A percentile compares a stretch with the other conserved stretches of the same genome.
Conservation (phyloP, 768 basidiomycete genomes). For the Coprinopsis sp. region DNA sequence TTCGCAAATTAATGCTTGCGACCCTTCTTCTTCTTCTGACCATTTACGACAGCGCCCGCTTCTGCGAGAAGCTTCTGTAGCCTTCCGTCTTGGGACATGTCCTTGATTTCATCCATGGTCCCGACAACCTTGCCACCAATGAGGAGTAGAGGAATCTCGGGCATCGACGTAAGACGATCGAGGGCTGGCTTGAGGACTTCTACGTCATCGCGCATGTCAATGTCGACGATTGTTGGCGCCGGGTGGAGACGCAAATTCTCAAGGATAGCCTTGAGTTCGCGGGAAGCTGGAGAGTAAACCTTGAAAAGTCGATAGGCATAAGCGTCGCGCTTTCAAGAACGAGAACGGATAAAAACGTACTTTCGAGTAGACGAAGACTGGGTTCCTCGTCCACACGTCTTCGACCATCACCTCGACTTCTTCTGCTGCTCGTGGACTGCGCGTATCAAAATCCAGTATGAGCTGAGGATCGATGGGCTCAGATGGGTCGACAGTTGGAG, state of each 20-base stretch:
- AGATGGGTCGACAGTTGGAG: conserved; percentile 56
- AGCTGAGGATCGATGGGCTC: conserved; percentile 73
- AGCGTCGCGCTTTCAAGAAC: neutral
- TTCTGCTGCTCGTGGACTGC: conserved; percentile 51
- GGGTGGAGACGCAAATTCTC: conserved; percentile 54
- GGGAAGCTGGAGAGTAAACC: conserved; percentile 60
- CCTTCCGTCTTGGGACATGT: conserved; percentile 44
- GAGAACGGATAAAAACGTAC: conserved; percentile 28
- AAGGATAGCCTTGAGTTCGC: conserved; percentile 63
- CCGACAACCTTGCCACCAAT: conserved; percentile 61
- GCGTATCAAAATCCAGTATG: conserved; percentile 78
- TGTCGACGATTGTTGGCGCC: conserved; percentile 61
- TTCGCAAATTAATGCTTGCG: conserved; percentile 25
- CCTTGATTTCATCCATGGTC: conserved; percentile 46
- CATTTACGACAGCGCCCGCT: conserved; percentile 57
- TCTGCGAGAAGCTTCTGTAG: conserved; percentile 43
- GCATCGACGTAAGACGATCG: conserved; percentile 48
- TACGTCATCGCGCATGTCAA: conserved; percentile 70
- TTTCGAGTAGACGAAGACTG: conserved; percentile 73
- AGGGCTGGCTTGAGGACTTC: conserved; percentile 60
- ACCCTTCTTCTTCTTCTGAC: conserved; percentile 51
- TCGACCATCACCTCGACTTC: conserved; percentile 57
- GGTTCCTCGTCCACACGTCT: conserved; percentile 69
- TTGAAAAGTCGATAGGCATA: conserved; percentile 23
- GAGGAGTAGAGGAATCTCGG: conserved; percentile 62